Evolutionary conservation across 1,284 basidiomycete species (phyloP), one percentile per base, ranked within the genome.

Genomic region (Trametes polyzona): DNA sequence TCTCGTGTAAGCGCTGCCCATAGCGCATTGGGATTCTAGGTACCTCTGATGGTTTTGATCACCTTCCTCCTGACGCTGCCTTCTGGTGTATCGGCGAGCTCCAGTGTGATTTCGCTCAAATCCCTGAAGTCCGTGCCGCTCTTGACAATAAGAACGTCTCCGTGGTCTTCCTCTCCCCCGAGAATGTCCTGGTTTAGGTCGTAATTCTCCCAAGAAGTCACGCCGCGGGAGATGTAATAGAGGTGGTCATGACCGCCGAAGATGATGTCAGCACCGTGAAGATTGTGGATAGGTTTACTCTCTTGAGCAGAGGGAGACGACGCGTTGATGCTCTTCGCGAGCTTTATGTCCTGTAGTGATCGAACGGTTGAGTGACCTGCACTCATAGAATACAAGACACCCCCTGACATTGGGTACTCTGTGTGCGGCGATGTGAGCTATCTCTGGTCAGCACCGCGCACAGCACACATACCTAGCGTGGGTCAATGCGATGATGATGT

Each of bases 71-170:
- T 82, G 1, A 92, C 73, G 61, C 85, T 87, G 1, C 85, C 86
- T 32, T 76, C 70, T 0, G 87, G 82, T 1, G 87, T 81, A 47
- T 84, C 76, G 32, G 78, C 76, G 3, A 96, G 75, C 55, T 86
- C 83, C 17, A 96, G 73, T 0, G 72, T 76, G 39, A 95, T 76
- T 59, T 92, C 88, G 47, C 91, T 92, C 24, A 96, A 75, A 62
- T 96, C 93, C 30, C 92, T 83, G 71, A 97, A 97, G 73, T 97
- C 94, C 5, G 90, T 93, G 5, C 95, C 95, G 62, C 90, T 93
- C 72, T 97, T 97, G 63, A 95, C 74, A 14, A 93, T 79, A 30
- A 88, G 79, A 58, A 88, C 73, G 39, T 92, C 86, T 3, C 90
- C 90, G 2, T 83, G 66, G 69, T 96, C 95, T 14, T 78, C 78